Evolutionary conservation across 441 rosid species (phyloP).

Genomic region (Bocquillonia castaneifolia): DNA sequence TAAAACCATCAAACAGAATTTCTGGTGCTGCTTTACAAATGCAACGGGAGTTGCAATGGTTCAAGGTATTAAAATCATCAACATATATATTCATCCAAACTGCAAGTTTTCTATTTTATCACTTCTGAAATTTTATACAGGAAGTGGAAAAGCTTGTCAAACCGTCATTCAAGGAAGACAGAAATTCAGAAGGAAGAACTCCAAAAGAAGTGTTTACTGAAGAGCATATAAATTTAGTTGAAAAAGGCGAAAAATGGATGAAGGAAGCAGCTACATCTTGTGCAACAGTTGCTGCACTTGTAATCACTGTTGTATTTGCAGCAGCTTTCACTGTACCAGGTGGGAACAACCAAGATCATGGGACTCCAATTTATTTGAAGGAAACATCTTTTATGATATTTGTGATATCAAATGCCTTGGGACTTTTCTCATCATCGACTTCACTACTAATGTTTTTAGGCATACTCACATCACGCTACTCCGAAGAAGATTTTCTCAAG

Average conservation of each 20-base stretch:
- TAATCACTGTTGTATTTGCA: neutral
- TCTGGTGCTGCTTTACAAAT: slow-evolving; percentile 5
- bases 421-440: neutral
- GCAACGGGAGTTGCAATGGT: slow-evolving; percentile 1
- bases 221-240: neutral
- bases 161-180: neutral
- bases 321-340: neutral
- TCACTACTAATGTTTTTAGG: neutral
- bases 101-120: no score
- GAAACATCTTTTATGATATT: neutral
- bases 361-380: neutral
- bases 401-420: neutral
- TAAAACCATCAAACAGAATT: neutral
- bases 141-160: neutral
- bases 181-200: neutral
- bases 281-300: slow-evolving; percentile 3
- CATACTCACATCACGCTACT: slow-evolving; percentile 3
- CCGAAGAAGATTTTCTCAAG: neutral
- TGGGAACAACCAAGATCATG: neutral
- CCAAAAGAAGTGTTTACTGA: neutral
- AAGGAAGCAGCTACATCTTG: neutral
- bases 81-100: no score
- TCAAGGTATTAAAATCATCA: neutral
- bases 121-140: neutral
- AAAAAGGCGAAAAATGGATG: neutral